Conservation (phyloP, 331 rosid genomes). For the Saraca asoca region DNA sequence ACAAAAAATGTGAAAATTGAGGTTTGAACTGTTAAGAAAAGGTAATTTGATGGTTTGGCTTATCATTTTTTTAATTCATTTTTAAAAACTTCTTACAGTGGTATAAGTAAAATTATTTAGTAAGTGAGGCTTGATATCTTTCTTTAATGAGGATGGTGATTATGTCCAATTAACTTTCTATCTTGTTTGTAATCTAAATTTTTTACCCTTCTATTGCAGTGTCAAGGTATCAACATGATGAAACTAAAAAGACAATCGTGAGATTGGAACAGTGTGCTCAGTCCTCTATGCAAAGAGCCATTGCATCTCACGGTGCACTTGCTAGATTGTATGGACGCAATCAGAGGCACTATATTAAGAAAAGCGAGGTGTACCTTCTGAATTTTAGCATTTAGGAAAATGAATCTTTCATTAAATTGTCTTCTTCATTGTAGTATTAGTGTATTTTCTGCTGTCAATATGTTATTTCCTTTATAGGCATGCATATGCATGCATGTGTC, state of each 20-base stretch:
- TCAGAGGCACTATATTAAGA: slow-evolving; percentile 61
- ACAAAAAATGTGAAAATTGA: not conserved
- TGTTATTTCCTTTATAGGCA: slow-evolving; percentile 22
- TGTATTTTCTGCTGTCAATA: slow-evolving; percentile 6
- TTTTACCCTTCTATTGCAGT: slow-evolving; percentile 44
- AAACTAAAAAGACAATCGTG: slow-evolving; percentile 63
- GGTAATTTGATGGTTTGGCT: slow-evolving; percentile 27
- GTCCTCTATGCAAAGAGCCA: slow-evolving; percentile 57
- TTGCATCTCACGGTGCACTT: slow-evolving; percentile 68
- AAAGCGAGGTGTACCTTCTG: slow-evolving; percentile 56
- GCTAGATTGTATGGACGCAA: slow-evolving; percentile 69
- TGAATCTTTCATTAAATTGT: slow-evolving; percentile 29
- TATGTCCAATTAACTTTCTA: not conserved
- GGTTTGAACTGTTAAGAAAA: slow-evolving; percentile 21
- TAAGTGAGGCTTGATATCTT: slow-evolving; percentile 1
- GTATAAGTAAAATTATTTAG: not conserved
- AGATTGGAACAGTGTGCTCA: slow-evolving; percentile 77
- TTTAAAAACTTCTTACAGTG: slow-evolving; percentile 23
- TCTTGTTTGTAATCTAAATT: slow-evolving; percentile 21
- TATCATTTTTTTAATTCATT: slow-evolving; percentile 8
- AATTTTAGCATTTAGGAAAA: slow-evolving; percentile 15
- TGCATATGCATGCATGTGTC: not conserved
- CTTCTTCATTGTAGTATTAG: slow-evolving; percentile 6
- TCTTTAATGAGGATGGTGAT: slow-evolving; percentile 3
- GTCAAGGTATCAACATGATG: slow-evolving; percentile 52